Conservation (phyloP, 176 grass and related monocot genomes). For the Raddia guianensis region DNA sequence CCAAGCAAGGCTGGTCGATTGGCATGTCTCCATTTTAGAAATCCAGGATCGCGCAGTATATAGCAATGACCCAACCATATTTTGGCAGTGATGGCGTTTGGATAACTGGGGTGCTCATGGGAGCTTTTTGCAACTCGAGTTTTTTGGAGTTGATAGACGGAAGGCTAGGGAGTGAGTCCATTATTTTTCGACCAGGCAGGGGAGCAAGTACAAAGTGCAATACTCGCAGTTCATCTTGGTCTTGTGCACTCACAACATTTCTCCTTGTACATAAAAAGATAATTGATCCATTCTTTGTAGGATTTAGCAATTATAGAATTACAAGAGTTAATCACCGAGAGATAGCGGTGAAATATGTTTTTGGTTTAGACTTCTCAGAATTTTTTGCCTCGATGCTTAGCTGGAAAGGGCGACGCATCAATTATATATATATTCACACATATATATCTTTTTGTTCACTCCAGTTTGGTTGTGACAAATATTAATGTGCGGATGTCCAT, state of each 20-base stretch:
- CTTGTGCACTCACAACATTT: conserved; percentile 52
- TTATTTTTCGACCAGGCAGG: conserved; percentile 36
- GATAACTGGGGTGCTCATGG: neutral
- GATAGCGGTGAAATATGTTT: neutral
- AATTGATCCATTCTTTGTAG: conserved; percentile 62
- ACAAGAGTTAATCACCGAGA: conserved; percentile 37
- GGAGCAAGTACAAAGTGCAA: conserved; percentile 46
- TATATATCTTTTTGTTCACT: neutral
- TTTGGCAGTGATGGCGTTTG: conserved; percentile 70
- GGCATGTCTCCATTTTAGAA: conserved; percentile 94
- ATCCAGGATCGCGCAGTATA: conserved; percentile 93
- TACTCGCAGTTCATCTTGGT: conserved; percentile 37
- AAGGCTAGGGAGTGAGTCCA: conserved; percentile 19
- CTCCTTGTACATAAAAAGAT: conserved; percentile 61
- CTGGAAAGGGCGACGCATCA: conserved; percentile 7
- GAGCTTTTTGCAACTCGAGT: conserved; percentile 45
- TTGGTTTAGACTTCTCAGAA: neutral
- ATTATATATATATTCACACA: neutral
- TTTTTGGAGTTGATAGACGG: conserved; percentile 58
- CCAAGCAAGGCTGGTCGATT: conserved; percentile 92
- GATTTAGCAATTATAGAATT: conserved; percentile 35
- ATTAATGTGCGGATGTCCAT: neutral
- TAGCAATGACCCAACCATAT: conserved; percentile 74
- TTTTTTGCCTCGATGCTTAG: conserved; percentile 20
- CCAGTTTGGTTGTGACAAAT: neutral